Conservation (phyloP, 164 flowering plant genomes). For the Chimonanthus salicifolius region DNA sequence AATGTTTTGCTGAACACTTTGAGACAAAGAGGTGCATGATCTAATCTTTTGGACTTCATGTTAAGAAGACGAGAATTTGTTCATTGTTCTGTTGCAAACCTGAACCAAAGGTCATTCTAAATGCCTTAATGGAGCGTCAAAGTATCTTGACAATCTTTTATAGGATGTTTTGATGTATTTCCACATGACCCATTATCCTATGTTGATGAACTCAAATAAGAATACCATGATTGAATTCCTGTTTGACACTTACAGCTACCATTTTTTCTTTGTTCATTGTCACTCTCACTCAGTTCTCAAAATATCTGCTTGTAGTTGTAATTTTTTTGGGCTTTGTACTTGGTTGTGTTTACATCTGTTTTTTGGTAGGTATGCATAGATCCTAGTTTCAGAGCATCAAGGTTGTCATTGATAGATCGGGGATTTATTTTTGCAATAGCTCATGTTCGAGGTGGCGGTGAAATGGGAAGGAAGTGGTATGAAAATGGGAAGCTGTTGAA, state of each 20-base stretch:
- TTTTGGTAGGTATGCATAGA: constrained; percentile 58
- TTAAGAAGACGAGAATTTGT: neutral
- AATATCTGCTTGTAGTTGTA: neutral
- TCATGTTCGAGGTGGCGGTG: constrained; percentile 96
- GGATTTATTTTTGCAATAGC: constrained; percentile 83
- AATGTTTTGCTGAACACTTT: neutral
- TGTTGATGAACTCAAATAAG: neutral
- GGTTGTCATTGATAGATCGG: constrained; percentile 79
- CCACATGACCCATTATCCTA: neutral
- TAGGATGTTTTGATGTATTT: neutral
- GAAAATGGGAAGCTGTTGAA: constrained; percentile 86
- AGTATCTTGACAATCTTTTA: neutral
- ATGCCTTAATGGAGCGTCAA: neutral
- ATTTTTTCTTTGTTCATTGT: neutral
- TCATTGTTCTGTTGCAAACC: neutral
- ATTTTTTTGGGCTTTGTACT: neutral
- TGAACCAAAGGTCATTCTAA: neutral
- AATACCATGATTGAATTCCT: neutral
- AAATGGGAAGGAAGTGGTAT: constrained; percentile 98
- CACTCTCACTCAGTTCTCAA: neutral
- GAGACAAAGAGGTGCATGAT: neutral
- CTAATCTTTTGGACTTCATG: neutral
- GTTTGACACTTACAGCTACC: neutral
- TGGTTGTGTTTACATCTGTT: neutral
- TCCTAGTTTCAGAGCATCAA: constrained; percentile 62